These are phyloP conservation scores for Daldinia sp. DNA, from an alignment of 2,329 filamentous ascomycete genomes.

Conservation along the genomic window DNA sequence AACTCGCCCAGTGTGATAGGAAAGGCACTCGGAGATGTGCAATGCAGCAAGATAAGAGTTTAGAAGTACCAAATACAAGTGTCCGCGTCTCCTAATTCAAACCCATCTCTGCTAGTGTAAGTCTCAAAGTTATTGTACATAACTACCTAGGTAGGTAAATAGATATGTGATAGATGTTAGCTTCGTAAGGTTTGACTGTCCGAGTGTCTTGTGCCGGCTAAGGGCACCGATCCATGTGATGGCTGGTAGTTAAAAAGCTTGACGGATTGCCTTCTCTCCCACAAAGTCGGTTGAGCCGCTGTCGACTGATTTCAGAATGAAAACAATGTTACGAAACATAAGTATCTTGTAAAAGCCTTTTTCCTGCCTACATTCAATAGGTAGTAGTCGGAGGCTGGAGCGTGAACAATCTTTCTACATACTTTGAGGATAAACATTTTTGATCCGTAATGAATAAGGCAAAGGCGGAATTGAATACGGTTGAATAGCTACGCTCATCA, in stretches of 20 bases:
- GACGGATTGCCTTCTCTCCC: slow-evolving; percentile 53
- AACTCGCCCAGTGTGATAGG: slow-evolving; percentile 3
- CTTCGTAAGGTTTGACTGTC: slow-evolving; percentile 42
- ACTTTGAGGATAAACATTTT: too few species aligned
- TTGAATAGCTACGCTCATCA: too few species aligned
- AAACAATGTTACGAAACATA: neutral
- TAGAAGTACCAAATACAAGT: slow-evolving; percentile 55
- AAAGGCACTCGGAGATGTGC: neutral
- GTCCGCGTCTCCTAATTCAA: slow-evolving; percentile 50
- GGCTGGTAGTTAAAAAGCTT: slow-evolving; percentile 48
- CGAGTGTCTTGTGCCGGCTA: slow-evolving; percentile 43
- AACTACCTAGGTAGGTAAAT: slow-evolving; percentile 36
- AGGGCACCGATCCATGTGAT: slow-evolving; percentile 51
- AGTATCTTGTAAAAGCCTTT: neutral
- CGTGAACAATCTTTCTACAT: too few species aligned
- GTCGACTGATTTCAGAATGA: slow-evolving; percentile 54
- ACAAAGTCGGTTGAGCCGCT: slow-evolving; percentile 53
- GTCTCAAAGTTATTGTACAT: slow-evolving; percentile 46
- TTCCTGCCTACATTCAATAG: too few species aligned
- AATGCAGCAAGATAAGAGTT: neutral
- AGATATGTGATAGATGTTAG: slow-evolving; percentile 46
- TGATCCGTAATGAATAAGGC: too few species aligned
- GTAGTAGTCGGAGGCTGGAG: too few species aligned
- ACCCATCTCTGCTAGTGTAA: slow-evolving; percentile 51
- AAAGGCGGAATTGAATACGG: too few species aligned